Percentiles rank a stretch among this genome's conserved stretches.
phyloP scores from a whole-genome alignment of 257 asterid species.

The Solanum arcanum region DNA sequence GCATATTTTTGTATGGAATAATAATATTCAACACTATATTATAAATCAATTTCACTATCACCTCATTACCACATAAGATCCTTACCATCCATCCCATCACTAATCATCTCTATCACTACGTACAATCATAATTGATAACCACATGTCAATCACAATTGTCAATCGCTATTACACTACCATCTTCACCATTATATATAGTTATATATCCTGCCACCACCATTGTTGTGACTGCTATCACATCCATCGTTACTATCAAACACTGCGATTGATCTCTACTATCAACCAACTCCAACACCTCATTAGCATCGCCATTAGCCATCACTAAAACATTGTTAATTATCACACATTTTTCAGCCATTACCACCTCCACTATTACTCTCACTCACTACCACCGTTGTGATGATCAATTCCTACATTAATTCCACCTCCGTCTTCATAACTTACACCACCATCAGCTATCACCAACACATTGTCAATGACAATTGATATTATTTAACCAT shows the following conservation, averaged over 20 bases:
- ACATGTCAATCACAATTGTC: neutral
- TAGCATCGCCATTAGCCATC: neutral
- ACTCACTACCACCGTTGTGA: neutral
- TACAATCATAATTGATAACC: neutral
- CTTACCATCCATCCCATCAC: neutral
- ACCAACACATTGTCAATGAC: neutral
- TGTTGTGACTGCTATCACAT: neutral
- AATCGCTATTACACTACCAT: neutral
- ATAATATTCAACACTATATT: no score
- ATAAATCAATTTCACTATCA: accelerated
- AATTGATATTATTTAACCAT: no score
- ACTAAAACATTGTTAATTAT: no score
- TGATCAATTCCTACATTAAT: no score
- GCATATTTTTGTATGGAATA: no score
- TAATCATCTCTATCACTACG: no score
- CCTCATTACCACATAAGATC: no score
- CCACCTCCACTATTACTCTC: neutral
- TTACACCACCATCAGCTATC: neutral
- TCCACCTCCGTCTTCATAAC: neutral
- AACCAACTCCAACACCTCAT: neutral
- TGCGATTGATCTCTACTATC: neutral
- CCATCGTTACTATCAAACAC: neutral
- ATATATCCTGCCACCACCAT: neutral
- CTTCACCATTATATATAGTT: neutral
- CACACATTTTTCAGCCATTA: neutral